Percentiles rank a stretch among this genome's conserved stretches.
Evolutionary conservation across 768 basidiomycete genomes (phyloP).

Genomic region (Mycena filopes): DNA sequence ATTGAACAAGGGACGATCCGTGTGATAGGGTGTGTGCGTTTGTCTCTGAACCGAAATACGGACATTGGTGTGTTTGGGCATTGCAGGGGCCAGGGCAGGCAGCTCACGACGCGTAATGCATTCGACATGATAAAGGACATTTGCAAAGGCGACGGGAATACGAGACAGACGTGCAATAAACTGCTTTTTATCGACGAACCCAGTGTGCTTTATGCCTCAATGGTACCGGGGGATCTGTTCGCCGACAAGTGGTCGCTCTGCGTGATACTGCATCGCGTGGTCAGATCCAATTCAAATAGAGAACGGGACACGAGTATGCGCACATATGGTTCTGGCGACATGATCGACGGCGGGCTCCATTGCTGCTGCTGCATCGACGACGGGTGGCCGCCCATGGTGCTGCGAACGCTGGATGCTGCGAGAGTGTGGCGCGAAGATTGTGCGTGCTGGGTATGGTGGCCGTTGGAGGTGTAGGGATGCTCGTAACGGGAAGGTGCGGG

Average conservation of each 20-base stretch:
- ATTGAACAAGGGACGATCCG: slow-evolving; percentile 1
- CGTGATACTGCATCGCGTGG: slow-evolving; percentile 36
- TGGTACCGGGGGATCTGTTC: slow-evolving; percentile 32
- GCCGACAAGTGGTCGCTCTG: slow-evolving; percentile 38
- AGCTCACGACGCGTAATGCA: slow-evolving; percentile 4
- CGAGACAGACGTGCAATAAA: slow-evolving; percentile 5
- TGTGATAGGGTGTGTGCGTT: slow-evolving; percentile 1
- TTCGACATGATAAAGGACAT: slow-evolving; percentile 12
- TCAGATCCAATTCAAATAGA: background rate
- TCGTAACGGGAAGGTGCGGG: slow-evolving; percentile 45
- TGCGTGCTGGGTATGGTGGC: slow-evolving; percentile 14
- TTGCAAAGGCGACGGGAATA: slow-evolving; percentile 6
- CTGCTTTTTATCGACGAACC: slow-evolving; percentile 19
- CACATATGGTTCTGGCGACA: slow-evolving; percentile 75
- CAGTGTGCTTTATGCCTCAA: slow-evolving; percentile 32
- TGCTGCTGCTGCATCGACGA: slow-evolving; percentile 60
- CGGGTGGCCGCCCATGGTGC: slow-evolving; percentile 59
- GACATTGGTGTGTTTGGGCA: background rate
- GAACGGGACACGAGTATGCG: slow-evolving; percentile 41
- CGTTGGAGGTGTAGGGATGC: slow-evolving; percentile 3
- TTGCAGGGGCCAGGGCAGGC: background rate
- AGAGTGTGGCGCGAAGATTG: slow-evolving; percentile 51
- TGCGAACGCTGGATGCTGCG: slow-evolving; percentile 56
- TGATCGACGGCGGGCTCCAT: slow-evolving; percentile 64
- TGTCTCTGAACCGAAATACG: background rate